A percentile compares a stretch with the other conserved stretches of the same genome.
Evolutionary conservation across 2,329 filamentous ascomycete genomes (phyloP).

Genomic region (Seiridium unicorne): DNA sequence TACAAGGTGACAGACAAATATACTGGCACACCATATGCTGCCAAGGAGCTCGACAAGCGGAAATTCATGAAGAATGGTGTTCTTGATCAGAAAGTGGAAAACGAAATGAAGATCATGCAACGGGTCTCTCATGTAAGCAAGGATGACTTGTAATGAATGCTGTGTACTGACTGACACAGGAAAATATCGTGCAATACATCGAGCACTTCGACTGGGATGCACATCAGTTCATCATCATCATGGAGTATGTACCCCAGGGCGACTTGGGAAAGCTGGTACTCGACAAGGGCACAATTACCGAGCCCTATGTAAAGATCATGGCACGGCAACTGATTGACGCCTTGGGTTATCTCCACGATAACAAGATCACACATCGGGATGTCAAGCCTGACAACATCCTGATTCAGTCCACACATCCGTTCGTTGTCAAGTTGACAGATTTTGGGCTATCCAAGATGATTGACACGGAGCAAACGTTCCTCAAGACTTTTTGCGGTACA

Average conservation of each 20-base stretch:
- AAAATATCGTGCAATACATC: conserved; percentile 88
- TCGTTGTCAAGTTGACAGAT: conserved; percentile 88
- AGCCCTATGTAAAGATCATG: conserved; percentile 69
- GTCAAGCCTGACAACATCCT: conserved; percentile 98
- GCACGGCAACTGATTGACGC: conserved; percentile 77
- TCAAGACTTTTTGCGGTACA: conserved; percentile 96
- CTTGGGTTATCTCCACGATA: conserved; percentile 79
- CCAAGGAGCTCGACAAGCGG: conserved; percentile 92
- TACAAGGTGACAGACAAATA: conserved; percentile 86
- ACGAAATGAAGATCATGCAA: conserved; percentile 96
- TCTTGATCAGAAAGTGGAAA: conserved; percentile 88
- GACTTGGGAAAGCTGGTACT: conserved; percentile 76
- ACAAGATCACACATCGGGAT: conserved; percentile 95
- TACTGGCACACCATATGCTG: conserved; percentile 80
- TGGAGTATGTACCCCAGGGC: conserved; percentile 85
- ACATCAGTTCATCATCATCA: conserved; percentile 90
- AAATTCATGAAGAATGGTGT: conserved; percentile 91
- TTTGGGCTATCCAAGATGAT: conserved; percentile 96
- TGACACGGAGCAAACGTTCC: conserved; percentile 83
- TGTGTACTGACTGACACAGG: conserved; percentile 41
- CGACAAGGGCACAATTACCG: conserved; percentile 60
- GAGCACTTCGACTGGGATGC: conserved; percentile 82
- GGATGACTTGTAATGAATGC: not conserved
- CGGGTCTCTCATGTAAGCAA: conserved; percentile 73
- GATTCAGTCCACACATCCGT: conserved; percentile 69